Evolutionary conservation across 2,329 filamentous ascomycete genomes (phyloP).

Genomic region (Hypomyces perniciosus): DNA sequence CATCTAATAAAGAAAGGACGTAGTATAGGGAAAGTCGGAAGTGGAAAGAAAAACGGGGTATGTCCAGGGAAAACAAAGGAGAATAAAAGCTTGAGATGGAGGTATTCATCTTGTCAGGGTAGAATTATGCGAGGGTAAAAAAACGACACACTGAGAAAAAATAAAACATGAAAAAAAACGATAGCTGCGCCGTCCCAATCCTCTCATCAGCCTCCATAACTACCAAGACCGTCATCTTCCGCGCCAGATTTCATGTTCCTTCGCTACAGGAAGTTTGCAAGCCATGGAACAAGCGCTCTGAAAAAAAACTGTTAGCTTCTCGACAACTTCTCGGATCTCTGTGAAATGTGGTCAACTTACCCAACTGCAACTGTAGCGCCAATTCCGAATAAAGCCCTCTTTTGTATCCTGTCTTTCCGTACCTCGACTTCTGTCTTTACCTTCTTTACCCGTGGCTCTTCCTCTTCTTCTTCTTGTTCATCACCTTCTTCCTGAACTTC

Average conservation of each 20-base stretch:
- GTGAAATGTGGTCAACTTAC: conserved; percentile 51
- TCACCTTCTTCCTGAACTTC: conserved; percentile 33
- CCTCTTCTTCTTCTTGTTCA: conserved; percentile 26
- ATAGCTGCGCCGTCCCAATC: conserved; percentile 11
- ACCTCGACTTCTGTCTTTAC: conserved; percentile 74
- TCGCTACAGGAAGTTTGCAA: conserved; percentile 44
- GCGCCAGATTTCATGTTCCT: conserved; percentile 8
- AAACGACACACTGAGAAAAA: conserved; percentile 9
- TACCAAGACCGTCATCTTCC: conserved; percentile 3
- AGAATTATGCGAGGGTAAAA: conserved; percentile 1
- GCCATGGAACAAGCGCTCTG: conserved; percentile 45
- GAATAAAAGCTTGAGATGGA: not conserved
- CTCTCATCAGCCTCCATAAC: conserved; percentile 10
- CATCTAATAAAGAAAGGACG: not conserved
- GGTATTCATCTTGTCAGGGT: conserved; percentile 5
- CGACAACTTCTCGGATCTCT: not conserved
- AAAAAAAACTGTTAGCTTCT: conserved; percentile 12
- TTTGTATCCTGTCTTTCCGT: conserved; percentile 79
- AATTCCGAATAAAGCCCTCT: conserved; percentile 77
- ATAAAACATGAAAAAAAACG: conserved; percentile 6
- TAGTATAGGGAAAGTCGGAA: not conserved
- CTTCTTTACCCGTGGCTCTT: conserved; percentile 61
- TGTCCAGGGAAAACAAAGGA: conserved; percentile 9
- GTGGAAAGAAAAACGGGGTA: conserved; percentile 1
- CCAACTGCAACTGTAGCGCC: conserved; percentile 82